These are phyloP conservation scores for Pestalotiopsis sp. DNA, from an alignment of 2,329 filamentous ascomycete genomes.

Conservation along the genomic window DNA sequence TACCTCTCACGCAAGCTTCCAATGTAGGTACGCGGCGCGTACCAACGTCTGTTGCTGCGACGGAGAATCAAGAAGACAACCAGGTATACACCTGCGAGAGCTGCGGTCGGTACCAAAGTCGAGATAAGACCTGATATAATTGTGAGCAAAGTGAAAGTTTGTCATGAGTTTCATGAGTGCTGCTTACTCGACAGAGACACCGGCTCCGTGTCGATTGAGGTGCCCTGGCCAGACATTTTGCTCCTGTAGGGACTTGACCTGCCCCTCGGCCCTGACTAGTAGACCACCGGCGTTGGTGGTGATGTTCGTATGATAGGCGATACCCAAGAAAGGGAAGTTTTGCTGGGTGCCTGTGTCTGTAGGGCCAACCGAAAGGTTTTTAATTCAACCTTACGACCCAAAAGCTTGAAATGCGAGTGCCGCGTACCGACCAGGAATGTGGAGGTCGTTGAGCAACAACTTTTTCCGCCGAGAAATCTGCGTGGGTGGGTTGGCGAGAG, in stretches of 20 bases:
- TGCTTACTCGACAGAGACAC: slow-evolving; percentile 27
- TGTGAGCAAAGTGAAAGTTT: not conserved
- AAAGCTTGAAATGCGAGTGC: not conserved
- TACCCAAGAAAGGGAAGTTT: not conserved
- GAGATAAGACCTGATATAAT: slow-evolving; percentile 41
- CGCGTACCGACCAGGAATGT: slow-evolving; percentile 1
- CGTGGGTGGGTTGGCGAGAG: not conserved
- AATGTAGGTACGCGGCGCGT: slow-evolving; percentile 53
- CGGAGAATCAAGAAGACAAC: slow-evolving; percentile 48
- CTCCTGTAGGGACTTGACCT: not conserved
- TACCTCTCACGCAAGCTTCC: slow-evolving; percentile 47
- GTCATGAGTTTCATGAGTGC: not conserved
- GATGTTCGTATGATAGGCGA: not conserved
- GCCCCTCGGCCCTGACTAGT: not conserved
- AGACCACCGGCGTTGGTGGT: not conserved
- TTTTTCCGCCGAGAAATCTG: not conserved
- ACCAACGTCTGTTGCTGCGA: slow-evolving; percentile 47
- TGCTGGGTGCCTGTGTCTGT: not conserved
- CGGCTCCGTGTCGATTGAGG: slow-evolving; percentile 18
- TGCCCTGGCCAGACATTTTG: not conserved
- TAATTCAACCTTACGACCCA: not conserved
- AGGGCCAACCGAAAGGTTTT: not conserved
- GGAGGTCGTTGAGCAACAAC: not conserved
- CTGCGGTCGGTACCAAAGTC: slow-evolving; percentile 42
- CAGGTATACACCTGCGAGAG: slow-evolving; percentile 43